Conservation (phyloP, 2,329 filamentous ascomycete genomes). For the Cercospora janseana region DNA sequence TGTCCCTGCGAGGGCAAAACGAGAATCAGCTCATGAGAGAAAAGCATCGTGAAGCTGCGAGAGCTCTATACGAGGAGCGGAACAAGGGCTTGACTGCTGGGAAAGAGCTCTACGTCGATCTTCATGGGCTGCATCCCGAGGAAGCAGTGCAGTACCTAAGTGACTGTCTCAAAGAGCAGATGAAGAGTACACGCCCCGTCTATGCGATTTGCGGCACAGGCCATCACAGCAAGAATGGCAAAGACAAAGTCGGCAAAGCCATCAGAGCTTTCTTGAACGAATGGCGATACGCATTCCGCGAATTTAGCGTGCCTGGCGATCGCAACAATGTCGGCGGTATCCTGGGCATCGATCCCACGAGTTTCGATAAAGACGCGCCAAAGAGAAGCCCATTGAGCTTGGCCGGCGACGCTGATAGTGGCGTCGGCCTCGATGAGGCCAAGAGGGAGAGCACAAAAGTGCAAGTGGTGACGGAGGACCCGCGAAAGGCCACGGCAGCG, state of each 20-base stretch:
- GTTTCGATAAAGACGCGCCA: slow-evolving; percentile 50
- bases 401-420: slow-evolving; percentile 43
- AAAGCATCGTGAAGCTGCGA: slow-evolving; percentile 89
- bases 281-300: slow-evolving; percentile 91
- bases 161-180: slow-evolving; percentile 80
- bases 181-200: slow-evolving; percentile 67
- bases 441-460: slow-evolving; percentile 38
- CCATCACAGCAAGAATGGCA: slow-evolving; percentile 97
- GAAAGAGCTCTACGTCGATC: slow-evolving; percentile 85
- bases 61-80: slow-evolving; percentile 87
- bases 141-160: slow-evolving; percentile 95
- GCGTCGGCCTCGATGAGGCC: slow-evolving; percentile 38
- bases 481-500: slow-evolving; percentile 26
- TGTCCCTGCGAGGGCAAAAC: slow-evolving; percentile 89
- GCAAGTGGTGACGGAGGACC: slow-evolving; percentile 39
- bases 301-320: slow-evolving; percentile 96
- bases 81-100: slow-evolving; percentile 64
- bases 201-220: slow-evolving; percentile 97
- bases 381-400: slow-evolving; percentile 31
- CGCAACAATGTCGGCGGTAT: slow-evolving; percentile 73
- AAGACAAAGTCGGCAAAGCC: slow-evolving; percentile 96
- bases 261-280: slow-evolving; percentile 89
- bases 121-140: slow-evolving; percentile 97
- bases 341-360: slow-evolving; percentile 62
- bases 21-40: slow-evolving; percentile 98